Percentiles rank a stretch among this genome's conserved stretches.
Evolutionary conservation across 495 filamentous ascomycete species (phyloP).

Genomic region (Trichoderma orchidacearum): DNA sequence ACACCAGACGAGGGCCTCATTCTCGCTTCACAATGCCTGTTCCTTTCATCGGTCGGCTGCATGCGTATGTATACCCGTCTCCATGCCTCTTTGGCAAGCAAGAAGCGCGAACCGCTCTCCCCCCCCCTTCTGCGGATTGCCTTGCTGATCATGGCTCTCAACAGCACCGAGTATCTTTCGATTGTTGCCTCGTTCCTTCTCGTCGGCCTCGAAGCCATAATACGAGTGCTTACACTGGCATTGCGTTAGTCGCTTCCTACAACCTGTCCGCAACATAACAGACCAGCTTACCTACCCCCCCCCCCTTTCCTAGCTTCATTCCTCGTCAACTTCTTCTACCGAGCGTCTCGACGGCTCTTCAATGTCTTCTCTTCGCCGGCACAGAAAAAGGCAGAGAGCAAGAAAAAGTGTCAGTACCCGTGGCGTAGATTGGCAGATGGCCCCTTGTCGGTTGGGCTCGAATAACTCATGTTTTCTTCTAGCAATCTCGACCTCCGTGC

Average conservation of each 20-base stretch:
- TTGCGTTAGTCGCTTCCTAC: constrained; percentile 49
- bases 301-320: constrained; percentile 43
- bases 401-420: constrained; percentile 31
- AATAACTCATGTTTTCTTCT: no score
- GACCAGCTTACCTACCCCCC: constrained; percentile 9
- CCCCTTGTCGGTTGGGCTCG: no score
- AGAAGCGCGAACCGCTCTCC: no score
- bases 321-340: constrained; percentile 71
- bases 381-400: constrained; percentile 44
- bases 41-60: constrained; percentile 72
- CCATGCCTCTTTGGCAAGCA: no score
- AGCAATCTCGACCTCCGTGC: constrained; percentile 38
- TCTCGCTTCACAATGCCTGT: constrained; percentile 47
- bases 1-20: background rate
- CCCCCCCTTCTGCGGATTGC: background rate
- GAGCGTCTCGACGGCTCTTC: constrained; percentile 67
- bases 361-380: constrained; percentile 63
- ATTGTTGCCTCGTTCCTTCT: constrained; percentile 71
- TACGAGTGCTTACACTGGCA: constrained; percentile 79
- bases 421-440: no score
- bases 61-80: constrained; percentile 43
- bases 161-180: constrained; percentile 71
- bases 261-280: background rate
- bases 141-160: background rate
- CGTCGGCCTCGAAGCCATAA: constrained; percentile 63